Base-by-base conservation (phyloP, 2,329 filamentous ascomycete genomes). In the Whalleya microplaca region DNA sequence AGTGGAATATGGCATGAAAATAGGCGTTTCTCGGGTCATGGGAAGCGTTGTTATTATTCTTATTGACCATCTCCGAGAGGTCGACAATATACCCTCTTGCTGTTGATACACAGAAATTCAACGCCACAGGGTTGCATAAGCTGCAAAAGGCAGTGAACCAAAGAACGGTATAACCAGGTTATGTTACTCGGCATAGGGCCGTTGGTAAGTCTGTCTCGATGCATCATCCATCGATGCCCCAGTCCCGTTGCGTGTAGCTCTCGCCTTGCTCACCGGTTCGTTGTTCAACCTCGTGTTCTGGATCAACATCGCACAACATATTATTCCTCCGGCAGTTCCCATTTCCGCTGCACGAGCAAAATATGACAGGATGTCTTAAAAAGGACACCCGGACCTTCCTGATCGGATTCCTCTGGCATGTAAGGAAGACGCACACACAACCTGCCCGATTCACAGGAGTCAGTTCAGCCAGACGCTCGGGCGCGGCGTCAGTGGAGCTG, bases 31-130 rank as follows among this genome's bases (percentile, higher is more conserved):
- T 45, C 19, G 45, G 51, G 59, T 59, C 57, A 62, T 52, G 48
- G 52, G 47, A 48, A 58, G 53, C 50, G 51, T 46, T 53, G 51
- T 52, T 21, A 55, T 51, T 57, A 47, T n/a, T n/a, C n/a, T 55
- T 46, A 59, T 58, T 59, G 55, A 48, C 53, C 48, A 44, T 45
- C 21, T 52, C 46, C 47, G 56, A 56, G 45, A 54, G 56, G 51
- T 53, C 27, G 51, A 53, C 56, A 59, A 62, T 60, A 64, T 64
- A 64, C 61, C 61, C 61, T 57, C 54, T 54, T 45, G 41, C 53
- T 45, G 41, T 59, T 62, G 50, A 56, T 54, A 60, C 52, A 51
- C 48, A 19, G 44, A 56, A 53, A 48, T 23, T 45, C 41, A 45
- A 48, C 27, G 51, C 37, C 45, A 45, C 52, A 58, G 52, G 37